A percentile compares a stretch with the other conserved stretches of the same genome.
Conservation (phyloP, 768 basidiomycete genomes). For the Pleurotus sapidus region DNA sequence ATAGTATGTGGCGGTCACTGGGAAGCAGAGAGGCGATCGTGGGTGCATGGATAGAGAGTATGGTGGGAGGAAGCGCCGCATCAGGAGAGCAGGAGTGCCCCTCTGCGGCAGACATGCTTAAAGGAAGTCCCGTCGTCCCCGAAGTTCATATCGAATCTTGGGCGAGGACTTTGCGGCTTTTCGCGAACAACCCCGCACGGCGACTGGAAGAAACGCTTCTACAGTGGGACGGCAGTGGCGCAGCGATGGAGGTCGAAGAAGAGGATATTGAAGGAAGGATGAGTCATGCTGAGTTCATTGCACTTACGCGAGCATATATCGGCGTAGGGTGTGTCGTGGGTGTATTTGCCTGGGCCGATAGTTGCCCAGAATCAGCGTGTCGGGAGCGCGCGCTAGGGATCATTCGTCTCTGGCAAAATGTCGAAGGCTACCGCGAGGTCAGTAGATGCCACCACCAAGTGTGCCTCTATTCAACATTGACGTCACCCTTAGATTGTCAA, state of each 20-base stretch:
- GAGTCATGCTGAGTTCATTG: slow-evolving; percentile 59
- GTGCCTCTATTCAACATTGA: too few relatives aligned
- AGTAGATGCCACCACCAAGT: slow-evolving; percentile 1
- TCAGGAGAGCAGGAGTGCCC: slow-evolving; percentile 9
- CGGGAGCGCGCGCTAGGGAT: slow-evolving; percentile 64
- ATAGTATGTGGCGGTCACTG: not conserved
- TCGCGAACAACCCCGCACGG: not conserved
- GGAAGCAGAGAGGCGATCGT: slow-evolving; percentile 1
- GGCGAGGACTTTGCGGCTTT: not conserved
- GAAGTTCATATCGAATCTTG: not conserved
- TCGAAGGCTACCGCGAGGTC: slow-evolving; percentile 75
- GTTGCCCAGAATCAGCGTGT: slow-evolving; percentile 61
- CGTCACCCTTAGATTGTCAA: slow-evolving; percentile 58
- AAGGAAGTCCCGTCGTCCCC: slow-evolving; percentile 22
- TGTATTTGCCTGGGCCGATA: slow-evolving; percentile 80
- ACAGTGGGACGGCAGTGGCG: not conserved
- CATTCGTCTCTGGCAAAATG: slow-evolving; percentile 61
- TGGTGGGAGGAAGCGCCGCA: not conserved
- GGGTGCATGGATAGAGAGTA: slow-evolving; percentile 46
- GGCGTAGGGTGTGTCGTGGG: slow-evolving; percentile 67
- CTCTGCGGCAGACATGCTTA: not conserved
- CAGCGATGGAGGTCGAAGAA: not conserved
- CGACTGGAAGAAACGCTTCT: not conserved
- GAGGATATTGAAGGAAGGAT: slow-evolving; percentile 7
- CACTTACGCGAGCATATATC: slow-evolving; percentile 62